Evolutionary conservation across 2,329 filamentous ascomycete genomes (phyloP).

Genomic region (Alternaria ethzedia): DNA sequence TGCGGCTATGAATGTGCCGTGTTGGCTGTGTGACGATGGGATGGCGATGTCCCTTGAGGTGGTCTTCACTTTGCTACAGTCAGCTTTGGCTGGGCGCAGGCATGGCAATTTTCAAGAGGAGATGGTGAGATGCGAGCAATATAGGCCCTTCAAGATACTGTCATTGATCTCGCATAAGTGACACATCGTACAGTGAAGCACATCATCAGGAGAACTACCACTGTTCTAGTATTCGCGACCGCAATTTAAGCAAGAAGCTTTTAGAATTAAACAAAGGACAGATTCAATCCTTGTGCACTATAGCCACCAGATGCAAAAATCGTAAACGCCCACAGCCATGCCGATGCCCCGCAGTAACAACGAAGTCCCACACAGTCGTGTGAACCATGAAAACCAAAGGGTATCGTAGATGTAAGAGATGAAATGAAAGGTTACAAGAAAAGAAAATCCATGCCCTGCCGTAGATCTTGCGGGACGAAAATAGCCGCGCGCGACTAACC

Average conservation of each 20-base stretch:
- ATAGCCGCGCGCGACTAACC: slow-evolving; percentile 6
- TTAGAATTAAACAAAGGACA: background rate
- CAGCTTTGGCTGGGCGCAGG: background rate
- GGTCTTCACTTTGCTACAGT: background rate
- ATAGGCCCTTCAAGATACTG: background rate
- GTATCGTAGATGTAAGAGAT: slow-evolving; percentile 17
- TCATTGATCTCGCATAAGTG: background rate
- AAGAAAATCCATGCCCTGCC: background rate
- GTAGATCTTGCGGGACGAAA: background rate
- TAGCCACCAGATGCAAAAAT: background rate
- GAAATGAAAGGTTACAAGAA: background rate
- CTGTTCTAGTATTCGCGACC: background rate
- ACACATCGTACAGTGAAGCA: background rate
- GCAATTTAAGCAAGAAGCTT: background rate
- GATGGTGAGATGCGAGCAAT: background rate
- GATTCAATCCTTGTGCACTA: background rate
- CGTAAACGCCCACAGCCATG: slow-evolving; percentile 3
- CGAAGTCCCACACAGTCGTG: background rate
- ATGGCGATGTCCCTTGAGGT: background rate
- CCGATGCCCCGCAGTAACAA: background rate
- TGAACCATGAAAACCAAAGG: slow-evolving; percentile 7
- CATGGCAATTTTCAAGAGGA: background rate
- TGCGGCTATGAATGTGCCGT: background rate
- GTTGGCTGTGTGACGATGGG: background rate
- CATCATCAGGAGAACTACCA: background rate